phyloP scores from a whole-genome alignment of 768 basidiomycete genomes.

The Chalciporus chontae region DNA sequence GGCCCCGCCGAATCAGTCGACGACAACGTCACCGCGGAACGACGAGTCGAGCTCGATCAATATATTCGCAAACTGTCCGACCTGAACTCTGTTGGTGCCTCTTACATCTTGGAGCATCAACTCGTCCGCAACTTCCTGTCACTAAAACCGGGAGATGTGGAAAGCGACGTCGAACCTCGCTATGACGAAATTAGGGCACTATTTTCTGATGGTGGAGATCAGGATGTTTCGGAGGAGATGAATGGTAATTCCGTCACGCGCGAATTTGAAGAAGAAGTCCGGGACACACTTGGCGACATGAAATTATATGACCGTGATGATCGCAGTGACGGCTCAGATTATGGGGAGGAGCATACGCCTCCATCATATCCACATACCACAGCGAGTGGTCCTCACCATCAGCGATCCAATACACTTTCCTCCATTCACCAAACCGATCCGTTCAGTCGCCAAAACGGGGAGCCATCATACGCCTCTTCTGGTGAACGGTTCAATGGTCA shows the following conservation, averaged over 20 bases:
- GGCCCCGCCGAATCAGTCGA: slow-evolving; percentile 86
- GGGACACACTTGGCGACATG: slow-evolving; percentile 46
- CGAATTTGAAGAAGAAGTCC: slow-evolving; percentile 42
- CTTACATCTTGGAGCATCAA: slow-evolving; percentile 76
- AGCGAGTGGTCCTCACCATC: slow-evolving; percentile 32
- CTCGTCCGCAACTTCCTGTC: slow-evolving; percentile 83
- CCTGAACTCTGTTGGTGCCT: slow-evolving; percentile 61
- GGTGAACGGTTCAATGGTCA: slow-evolving; percentile 30
- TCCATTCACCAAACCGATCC: slow-evolving; percentile 32
- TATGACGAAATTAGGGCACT: slow-evolving; percentile 57
- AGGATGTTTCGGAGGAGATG: slow-evolving; percentile 35
- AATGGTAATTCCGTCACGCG: slow-evolving; percentile 26
- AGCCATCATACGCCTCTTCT: slow-evolving; percentile 36
- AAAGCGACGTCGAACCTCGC: slow-evolving; percentile 60
- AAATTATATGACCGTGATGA: slow-evolving; percentile 47
- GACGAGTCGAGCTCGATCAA: slow-evolving; percentile 81
- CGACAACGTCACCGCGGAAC: slow-evolving; percentile 73
- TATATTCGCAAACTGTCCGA: slow-evolving; percentile 81
- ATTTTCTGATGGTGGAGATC: slow-evolving; percentile 33
- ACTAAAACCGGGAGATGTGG: slow-evolving; percentile 82
- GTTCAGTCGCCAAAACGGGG: slow-evolving; percentile 24
- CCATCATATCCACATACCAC: slow-evolving; percentile 39
- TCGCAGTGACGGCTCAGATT: slow-evolving; percentile 63
- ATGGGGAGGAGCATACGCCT: slow-evolving; percentile 46
- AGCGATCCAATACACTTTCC: slow-evolving; percentile 47